Base-by-base conservation (phyloP, 495 filamentous ascomycete genomes). In the Penicillium subrubescens region DNA sequence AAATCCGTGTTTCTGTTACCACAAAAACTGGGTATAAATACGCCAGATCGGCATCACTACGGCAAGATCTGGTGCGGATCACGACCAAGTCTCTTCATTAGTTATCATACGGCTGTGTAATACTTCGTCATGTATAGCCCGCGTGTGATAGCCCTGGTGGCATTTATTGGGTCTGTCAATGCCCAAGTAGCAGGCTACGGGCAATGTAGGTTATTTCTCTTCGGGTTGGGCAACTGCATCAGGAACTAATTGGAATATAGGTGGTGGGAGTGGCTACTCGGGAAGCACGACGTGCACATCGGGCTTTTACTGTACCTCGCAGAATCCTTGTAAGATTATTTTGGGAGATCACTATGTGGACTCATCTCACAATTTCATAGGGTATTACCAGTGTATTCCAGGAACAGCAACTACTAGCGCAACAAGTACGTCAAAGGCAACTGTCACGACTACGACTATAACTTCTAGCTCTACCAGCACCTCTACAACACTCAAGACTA, bases 381-480 rank as follows among this genome's bases (percentile, higher is more conserved):
- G 31, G 11, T 69, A 66, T 21, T 67, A 61, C 12, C 67, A 69
- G 43, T 69, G 67, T 46, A 17, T 69, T 35, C 67, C 67, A 2
- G 67, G 64, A 21, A 67, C 60, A 15, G 39, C 67, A 43, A 57
- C 59, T 1, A 59, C 58, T 23, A 65, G 31, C 48, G 56, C 21
- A 17, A 55, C 57, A 21, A 39, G 60, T 12, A 34, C 54, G 3
- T 23, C 56, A 29, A 44, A 53, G 8, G 37, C 64, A 3, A 27
- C 37, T 7, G 48, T 56, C 6, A 58, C 57, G 7, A 65, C 63
- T 10, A 65, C 63, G 21, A 57, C 59, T 15, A 63, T 50, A 0
- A 61, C 59, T 19, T 60, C 56, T 4, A 48, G 8, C 17, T 33
- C 62, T 8, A 46, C 50, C 5, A 61, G 56, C 10, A 51, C 53